Evolutionary conservation across 2,329 filamentous ascomycete species (phyloP).

Genomic region (Penicillium palitans): DNA sequence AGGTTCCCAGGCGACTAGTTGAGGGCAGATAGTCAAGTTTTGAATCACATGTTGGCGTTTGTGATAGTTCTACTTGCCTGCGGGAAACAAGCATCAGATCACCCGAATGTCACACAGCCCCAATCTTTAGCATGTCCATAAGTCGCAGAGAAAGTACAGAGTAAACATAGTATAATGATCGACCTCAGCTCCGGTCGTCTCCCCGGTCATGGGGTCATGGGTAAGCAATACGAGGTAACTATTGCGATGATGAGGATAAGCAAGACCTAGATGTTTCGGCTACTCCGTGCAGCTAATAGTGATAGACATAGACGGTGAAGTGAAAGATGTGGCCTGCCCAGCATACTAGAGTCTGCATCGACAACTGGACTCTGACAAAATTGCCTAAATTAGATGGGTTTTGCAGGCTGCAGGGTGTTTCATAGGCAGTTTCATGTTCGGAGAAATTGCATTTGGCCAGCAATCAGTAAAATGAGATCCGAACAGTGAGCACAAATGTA

Average conservation of each 20-base stretch:
- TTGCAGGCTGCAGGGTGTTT: conserved; percentile 4
- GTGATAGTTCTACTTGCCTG: conserved; percentile 6
- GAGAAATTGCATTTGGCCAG: neutral
- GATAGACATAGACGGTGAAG: neutral
- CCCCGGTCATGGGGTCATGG: neutral
- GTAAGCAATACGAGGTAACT: neutral
- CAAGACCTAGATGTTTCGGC: conserved; percentile 2
- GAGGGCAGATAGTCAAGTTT: conserved; percentile 6
- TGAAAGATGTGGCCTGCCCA: conserved; percentile 2
- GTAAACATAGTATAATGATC: neutral
- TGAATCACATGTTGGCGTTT: conserved; percentile 11
- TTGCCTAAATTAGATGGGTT: neutral
- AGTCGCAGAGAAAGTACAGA: neutral
- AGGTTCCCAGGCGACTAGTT: neutral
- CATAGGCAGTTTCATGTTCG: conserved; percentile 6
- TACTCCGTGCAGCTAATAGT: neutral
- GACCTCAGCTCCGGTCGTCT: neutral
- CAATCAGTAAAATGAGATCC: neutral
- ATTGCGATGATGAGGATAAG: neutral
- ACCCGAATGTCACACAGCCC: conserved; percentile 15
- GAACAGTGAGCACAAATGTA: neutral
- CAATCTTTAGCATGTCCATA: neutral
- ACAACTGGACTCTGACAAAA: neutral
- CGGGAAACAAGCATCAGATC: conserved; percentile 15
- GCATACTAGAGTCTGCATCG: neutral